Conservation (phyloP, 2,329 filamentous ascomycete genomes). For the Penicillium sp. region DNA sequence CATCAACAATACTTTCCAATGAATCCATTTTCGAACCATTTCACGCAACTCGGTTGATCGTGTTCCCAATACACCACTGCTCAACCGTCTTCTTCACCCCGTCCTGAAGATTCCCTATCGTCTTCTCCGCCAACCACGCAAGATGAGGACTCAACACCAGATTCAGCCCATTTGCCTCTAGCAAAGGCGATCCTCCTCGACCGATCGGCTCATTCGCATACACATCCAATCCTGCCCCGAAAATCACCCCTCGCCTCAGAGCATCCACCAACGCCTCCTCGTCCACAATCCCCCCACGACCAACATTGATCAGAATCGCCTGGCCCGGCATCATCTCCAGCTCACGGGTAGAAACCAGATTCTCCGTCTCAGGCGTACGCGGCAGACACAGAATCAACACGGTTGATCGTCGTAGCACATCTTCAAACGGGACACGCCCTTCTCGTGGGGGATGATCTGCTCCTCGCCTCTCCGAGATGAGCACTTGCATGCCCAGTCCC, state of each 20-base stretch:
- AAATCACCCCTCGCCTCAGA: neutral
- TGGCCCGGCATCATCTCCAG: slow-evolving; percentile 37
- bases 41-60: neutral
- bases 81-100: slow-evolving; percentile 8
- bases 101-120: slow-evolving; percentile 41
- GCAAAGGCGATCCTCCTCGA: neutral
- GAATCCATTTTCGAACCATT: neutral
- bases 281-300: slow-evolving; percentile 47
- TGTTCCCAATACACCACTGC: neutral
- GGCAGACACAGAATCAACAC: slow-evolving; percentile 28
- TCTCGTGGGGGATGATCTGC: slow-evolving; percentile 5
- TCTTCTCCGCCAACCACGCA: slow-evolving; percentile 48
- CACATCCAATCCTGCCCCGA: neutral
- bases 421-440: slow-evolving; percentile 23
- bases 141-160: slow-evolving; percentile 48
- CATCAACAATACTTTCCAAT: neutral
- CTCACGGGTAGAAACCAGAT: slow-evolving; percentile 33
- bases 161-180: slow-evolving; percentile 43
- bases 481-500: neutral
- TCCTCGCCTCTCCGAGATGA: neutral
- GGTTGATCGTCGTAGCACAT: slow-evolving; percentile 23
- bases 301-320: slow-evolving; percentile 44
- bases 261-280: slow-evolving; percentile 41
- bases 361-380: slow-evolving; percentile 24
- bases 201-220: neutral